Evolutionary conservation across 352 stramenopile species (phyloP), one percentile per base, ranked within the genome.

Genomic region (Pythium periplocum): DNA sequence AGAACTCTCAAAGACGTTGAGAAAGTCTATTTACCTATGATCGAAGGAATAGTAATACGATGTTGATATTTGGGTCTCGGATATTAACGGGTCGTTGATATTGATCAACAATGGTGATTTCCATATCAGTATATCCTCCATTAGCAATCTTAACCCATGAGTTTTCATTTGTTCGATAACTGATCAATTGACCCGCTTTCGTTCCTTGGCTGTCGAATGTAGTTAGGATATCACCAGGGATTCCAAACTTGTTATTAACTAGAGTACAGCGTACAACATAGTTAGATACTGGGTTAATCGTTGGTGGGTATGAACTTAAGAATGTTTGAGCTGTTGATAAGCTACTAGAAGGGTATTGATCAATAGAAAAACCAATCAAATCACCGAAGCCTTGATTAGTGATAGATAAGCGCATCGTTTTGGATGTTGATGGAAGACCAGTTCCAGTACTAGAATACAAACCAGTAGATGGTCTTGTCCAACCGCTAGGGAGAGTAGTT

Each of bases 371-470:
- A 8, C 51, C 51, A 11, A 57, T 57, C 2, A 57, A n/a, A n/a
- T n/a, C n/a, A n/a, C n/a, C n/a, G n/a, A n/a, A n/a, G n/a, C n/a
- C n/a, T n/a, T n/a, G n/a, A n/a, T n/a, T 51, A 35, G 17, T 51
- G 7, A 57, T 53, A 17, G 48, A 31, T 6, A 57, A 11, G n/a
- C 11, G 9, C 31, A 43, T 41, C 4, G 37, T 32, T 6, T 37
- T 8, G 6, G 41, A 45, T 6, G 32, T 44, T 67, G 43, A 64
- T 67, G 45, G 67, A 17, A 72, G 26, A 10, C 59, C 64, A 45
- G 35, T 45, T 36, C 65, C 65, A 11, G 38, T 48, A 11, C 42
- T 17, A 2, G 45, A 59, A 36, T 65, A 71, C 7, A 69, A 32
- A 30, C 62, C 62, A n/a, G 41, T 62, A 45, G 52, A 10, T 32